phyloP scores from a whole-genome alignment of 2,329 filamentous ascomycete genomes.

The Fonsecaea pedrosoi region DNA sequence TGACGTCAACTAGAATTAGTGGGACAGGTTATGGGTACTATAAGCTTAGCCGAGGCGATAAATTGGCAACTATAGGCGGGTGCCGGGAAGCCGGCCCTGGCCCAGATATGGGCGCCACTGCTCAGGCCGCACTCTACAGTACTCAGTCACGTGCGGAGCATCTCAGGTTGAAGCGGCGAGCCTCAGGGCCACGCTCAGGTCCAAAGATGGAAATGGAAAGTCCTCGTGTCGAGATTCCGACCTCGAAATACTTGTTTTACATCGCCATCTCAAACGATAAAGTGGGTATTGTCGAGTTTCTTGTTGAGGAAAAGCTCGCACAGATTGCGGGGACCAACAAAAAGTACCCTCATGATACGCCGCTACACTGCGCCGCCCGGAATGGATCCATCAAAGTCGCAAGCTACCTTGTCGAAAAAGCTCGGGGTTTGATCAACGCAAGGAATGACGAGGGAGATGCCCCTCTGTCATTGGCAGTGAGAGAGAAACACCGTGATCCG shows the following conservation, averaged over 20 bases:
- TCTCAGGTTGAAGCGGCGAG: too few species aligned
- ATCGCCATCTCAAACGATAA: not conserved
- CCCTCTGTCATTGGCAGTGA: not conserved
- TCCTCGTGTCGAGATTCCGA: too few species aligned
- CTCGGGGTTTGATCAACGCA: not conserved
- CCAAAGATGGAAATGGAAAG: too few species aligned
- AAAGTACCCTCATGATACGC: not conserved
- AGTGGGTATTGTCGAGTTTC: not conserved
- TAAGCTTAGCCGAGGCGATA: not conserved
- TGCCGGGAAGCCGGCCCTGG: too few species aligned
- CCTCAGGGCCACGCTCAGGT: too few species aligned
- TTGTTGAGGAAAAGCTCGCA: not conserved
- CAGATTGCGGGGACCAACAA: not conserved
- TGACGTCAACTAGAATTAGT: constrained; percentile 2
- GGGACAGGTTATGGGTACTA: not conserved
- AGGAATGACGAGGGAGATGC: not conserved
- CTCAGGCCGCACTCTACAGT: too few species aligned
- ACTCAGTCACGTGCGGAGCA: too few species aligned
- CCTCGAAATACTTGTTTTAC: constrained; percentile 2
- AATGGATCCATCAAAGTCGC: constrained; percentile 5
- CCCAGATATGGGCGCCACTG: too few species aligned
- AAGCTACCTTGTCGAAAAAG: not conserved
- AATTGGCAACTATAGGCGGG: too few species aligned
- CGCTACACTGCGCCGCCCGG: constrained; percentile 11
- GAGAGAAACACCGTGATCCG: not conserved